These are phyloP conservation scores for Diaporthe longicolla DNA, from an alignment of 2,329 filamentous ascomycete genomes.

Conservation along the genomic window DNA sequence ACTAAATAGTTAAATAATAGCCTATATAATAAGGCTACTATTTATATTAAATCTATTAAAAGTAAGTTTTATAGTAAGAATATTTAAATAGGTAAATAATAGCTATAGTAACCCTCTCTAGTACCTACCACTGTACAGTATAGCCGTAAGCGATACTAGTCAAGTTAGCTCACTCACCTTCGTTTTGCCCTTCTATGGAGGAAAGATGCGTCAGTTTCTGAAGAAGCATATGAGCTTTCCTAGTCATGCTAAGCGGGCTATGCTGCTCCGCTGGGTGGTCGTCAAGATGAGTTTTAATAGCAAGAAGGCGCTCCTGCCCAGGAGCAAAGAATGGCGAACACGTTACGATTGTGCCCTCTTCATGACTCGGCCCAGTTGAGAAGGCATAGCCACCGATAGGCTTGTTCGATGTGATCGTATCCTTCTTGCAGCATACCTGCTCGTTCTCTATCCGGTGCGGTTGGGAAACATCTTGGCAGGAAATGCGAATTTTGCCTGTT, in stretches of 20 bases:
- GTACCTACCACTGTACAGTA: too few species aligned
- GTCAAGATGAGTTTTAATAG: neutral
- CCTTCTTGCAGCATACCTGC: neutral
- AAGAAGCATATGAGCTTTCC: neutral
- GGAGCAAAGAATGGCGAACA: neutral
- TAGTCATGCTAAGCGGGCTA: neutral
- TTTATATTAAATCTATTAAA: too few species aligned
- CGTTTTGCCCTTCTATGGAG: neutral
- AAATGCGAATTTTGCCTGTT: neutral
- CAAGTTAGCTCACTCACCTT: neutral
- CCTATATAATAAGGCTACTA: too few species aligned
- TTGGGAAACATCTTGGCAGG: neutral
- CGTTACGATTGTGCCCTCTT: neutral
- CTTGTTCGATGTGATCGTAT: neutral
- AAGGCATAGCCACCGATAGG: neutral
- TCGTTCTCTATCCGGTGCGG: neutral
- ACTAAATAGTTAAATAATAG: too few species aligned
- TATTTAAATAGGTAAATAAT: too few species aligned
- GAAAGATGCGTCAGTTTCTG: conserved; percentile 4
- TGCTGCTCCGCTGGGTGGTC: neutral
- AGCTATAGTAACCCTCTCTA: too few species aligned
- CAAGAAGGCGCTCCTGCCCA: neutral
- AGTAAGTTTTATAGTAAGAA: too few species aligned
- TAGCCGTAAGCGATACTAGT: neutral
- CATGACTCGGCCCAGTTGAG: neutral